Conservation (phyloP, 495 filamentous ascomycete species). For the Hypoxylon lenormandii region DNA sequence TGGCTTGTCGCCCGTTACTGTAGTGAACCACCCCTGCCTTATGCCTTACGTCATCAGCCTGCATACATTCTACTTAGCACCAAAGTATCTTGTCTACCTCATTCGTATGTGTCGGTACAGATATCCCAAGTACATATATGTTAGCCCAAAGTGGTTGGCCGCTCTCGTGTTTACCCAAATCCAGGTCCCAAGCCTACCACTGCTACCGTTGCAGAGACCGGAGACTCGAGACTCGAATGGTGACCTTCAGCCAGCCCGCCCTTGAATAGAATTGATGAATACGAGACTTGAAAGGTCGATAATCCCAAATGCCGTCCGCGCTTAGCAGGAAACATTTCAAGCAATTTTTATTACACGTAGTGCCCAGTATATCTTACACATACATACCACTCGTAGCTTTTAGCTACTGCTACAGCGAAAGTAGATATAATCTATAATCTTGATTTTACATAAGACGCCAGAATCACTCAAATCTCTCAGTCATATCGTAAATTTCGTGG, state of each 20-base stretch:
- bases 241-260: conserved; percentile 14
- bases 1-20: conserved; percentile 9
- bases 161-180: conserved; percentile 34
- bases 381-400: neutral
- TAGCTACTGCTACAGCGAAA: neutral
- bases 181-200: conserved; percentile 20
- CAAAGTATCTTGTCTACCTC: conserved; percentile 9
- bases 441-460: neutral
- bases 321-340: conserved; percentile 13
- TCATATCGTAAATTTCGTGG: conserved; percentile 11
- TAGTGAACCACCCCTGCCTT: conserved; percentile 16
- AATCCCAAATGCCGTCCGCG: conserved; percentile 24
- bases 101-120: conserved; percentile 16
- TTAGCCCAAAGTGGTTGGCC: conserved; percentile 13
- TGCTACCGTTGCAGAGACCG: conserved; percentile 15
- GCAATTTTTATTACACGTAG: neutral
- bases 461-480: conserved; percentile 4
- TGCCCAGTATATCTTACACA: neutral
- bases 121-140: neutral
- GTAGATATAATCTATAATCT: neutral
- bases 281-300: conserved; percentile 28
- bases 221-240: conserved; percentile 2
- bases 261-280: conserved; percentile 40
- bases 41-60: conserved; percentile 36
- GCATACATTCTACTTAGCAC: neutral